These are phyloP conservation scores for Trebouxiophyceae sp. DNA, from an alignment of 163 green algal species.

Conservation along the genomic window DNA sequence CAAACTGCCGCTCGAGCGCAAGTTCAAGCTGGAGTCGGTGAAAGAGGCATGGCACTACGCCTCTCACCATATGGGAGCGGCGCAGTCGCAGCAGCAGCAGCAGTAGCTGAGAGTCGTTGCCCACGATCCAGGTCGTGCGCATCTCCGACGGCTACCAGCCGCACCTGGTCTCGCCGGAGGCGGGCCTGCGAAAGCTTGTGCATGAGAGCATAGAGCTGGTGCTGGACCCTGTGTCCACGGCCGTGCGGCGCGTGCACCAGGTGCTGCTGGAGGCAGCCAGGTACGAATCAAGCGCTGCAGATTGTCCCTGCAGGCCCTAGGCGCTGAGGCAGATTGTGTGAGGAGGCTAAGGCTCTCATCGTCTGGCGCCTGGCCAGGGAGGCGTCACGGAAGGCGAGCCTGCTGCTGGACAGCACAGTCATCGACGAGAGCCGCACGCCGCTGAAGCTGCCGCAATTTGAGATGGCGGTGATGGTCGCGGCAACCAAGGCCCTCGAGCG, in stretches of 20 bases:
- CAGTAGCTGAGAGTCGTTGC: no score
- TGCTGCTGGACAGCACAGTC: slow-evolving; percentile 53
- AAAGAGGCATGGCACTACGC: no score
- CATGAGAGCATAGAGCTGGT: slow-evolving; percentile 66
- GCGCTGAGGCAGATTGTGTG: no score
- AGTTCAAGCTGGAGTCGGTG: slow-evolving; percentile 61
- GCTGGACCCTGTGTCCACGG: slow-evolving; percentile 49
- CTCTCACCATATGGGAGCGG: no score
- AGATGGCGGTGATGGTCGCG: slow-evolving; percentile 67
- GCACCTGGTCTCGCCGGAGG: slow-evolving; percentile 87
- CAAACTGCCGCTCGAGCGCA: slow-evolving; percentile 57
- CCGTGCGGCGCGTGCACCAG: slow-evolving; percentile 58
- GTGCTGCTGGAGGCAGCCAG: slow-evolving; percentile 65
- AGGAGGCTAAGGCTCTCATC: no score
- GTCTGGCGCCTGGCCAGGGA: no score
- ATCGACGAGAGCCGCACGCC: slow-evolving; percentile 38
- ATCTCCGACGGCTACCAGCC: slow-evolving; percentile 88
- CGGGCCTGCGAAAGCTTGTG: slow-evolving; percentile 76
- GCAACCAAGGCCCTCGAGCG: slow-evolving; percentile 68
- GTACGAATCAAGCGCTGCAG: slow-evolving; percentile 18
- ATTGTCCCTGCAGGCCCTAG: background rate
- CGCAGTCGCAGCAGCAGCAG: no score
- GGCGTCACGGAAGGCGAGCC: slow-evolving; percentile 54
- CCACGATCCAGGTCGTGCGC: slow-evolving; percentile 64
- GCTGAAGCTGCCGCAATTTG: slow-evolving; percentile 74